Base-by-base conservation (phyloP, 306 rosid species). In the Elaeagnus macrophylla region DNA sequence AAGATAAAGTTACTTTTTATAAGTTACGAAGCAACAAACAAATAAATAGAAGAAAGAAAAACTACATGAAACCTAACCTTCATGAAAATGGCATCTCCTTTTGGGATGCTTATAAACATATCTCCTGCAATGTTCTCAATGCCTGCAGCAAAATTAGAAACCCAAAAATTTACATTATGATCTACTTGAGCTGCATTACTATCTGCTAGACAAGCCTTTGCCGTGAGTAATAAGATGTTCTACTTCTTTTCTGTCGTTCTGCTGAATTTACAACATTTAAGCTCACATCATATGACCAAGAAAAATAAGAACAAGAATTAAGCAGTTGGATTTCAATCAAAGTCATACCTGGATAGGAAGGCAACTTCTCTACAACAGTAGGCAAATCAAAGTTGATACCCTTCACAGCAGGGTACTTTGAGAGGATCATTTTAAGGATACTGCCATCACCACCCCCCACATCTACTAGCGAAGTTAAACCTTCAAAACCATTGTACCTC, bases 351-450 rank as follows among this genome's bases (percentile, higher is more conserved):
- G 64, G 57, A 61, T 50, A 39, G 39, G 41, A 14, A 41, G 77
- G 49, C n/a, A 57, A 61, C 1, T 39, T 66, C 3, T 51, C 61
- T 7, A 56, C 12, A 13, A 72, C 32, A 7, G 57, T 7, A 39
- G 72, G 25, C 61, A 72, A 51, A 53, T 67, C 77, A 61, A 45
- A 72, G 77, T 61, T 61, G 65, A 61, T 48, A 38, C 60, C 69
- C 48, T 50, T 61, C 55, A 61, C 46, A 6, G 61, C 9, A 67
- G 73, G 73, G 69, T 61, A 32, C 54, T 51, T 61, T 49, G 58
- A 56, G 60, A 61, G 36, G 37, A 67, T 72, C 61, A 35, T 72
- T 59, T 67, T 56, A 32, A 66, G 66, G 39, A 56, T 32, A 36
- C 48, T 44, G 8, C 57, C 69, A 43, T 56, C 69, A 5, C 57